Evolutionary conservation across 768 basidiomycete genomes (phyloP), one percentile per base, ranked within the genome.

Genomic region (Brasilioporus rufonigricans): DNA sequence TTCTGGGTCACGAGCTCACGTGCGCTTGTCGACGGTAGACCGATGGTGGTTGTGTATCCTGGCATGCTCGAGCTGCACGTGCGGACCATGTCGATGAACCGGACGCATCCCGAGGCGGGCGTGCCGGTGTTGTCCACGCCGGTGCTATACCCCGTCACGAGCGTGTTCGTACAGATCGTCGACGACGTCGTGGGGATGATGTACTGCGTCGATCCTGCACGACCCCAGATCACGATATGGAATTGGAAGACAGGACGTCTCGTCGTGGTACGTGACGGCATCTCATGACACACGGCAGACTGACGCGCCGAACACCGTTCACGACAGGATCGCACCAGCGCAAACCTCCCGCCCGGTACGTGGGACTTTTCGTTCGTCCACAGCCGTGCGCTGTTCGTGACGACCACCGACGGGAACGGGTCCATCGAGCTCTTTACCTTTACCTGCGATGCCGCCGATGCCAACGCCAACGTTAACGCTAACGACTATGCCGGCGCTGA

Each of bases 181-280:
- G 76, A 77, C 24, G 83, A 86, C 55, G 69, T 82, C 29, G 61
- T 86, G 31, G 83, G 76, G 5, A 64, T 81, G 46, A 77, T 80
- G 65, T 73, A 73, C 50, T 74, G 70, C 61, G 46, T 67, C 32
- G 62, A 70, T 18, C 53, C 61, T 0, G 36, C 51, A 0, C 50
- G 46, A 21, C 64, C 75, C 11, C 65, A 59, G 11, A 69, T 71
- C 23, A 55, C 59, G n/a, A 43, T 65, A 26, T 84, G 81, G 80
- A 78, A 82, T 49, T 85, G 84, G 83, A 73, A 65, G 53, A 75
- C 70, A 0, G 80, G 78, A 0, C 56, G 62, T 12, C 12, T 69
- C 11, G 58, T 81, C 39, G 71, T 77, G 45, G 83, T 83, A 59
- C 38, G 78, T 71, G n/a, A 11, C 23, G 16, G 5, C 23, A 31